phyloP scores from a whole-genome alignment of 108 stramenopile genomes.

The Nannochloropsis salina region DNA sequence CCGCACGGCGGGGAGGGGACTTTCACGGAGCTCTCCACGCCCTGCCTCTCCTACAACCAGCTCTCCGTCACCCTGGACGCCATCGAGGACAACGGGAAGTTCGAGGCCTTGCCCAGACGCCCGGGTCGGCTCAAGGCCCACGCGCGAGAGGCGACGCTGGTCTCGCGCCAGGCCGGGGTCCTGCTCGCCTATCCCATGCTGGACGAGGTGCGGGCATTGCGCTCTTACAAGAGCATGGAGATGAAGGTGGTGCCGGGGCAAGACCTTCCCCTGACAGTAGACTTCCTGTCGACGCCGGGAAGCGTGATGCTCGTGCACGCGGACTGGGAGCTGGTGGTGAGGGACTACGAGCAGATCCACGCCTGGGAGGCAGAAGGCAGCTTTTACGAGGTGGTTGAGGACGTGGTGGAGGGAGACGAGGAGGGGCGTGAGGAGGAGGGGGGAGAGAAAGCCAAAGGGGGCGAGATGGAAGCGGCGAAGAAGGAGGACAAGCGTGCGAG shows the following conservation, averaged over 20 bases:
- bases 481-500: neutral
- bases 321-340: slow-evolving; percentile 14
- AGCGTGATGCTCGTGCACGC: neutral
- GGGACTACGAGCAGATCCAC: neutral
- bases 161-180: slow-evolving; percentile 32
- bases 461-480: neutral
- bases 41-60: neutral
- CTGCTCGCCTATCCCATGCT: slow-evolving; percentile 26
- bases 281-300: slow-evolving; percentile 6
- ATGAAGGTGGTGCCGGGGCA: neutral
- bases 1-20: slow-evolving; percentile 79
- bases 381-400: neutral
- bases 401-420: neutral
- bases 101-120: neutral
- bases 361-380: neutral
- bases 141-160: slow-evolving; percentile 34
- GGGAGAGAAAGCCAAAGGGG: neutral
- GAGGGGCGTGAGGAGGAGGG: neutral
- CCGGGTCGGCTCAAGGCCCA: neutral
- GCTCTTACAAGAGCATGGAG: slow-evolving; percentile 26
- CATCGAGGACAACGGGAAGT: neutral
- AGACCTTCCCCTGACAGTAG: neutral
- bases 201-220: slow-evolving; percentile 29
- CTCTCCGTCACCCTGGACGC: neutral
- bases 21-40: slow-evolving; percentile 12